A percentile compares a stretch with the other conserved stretches of the same genome.
Evolutionary conservation across 768 basidiomycete genomes (phyloP).

Genomic region (Lenzites betulinus): DNA sequence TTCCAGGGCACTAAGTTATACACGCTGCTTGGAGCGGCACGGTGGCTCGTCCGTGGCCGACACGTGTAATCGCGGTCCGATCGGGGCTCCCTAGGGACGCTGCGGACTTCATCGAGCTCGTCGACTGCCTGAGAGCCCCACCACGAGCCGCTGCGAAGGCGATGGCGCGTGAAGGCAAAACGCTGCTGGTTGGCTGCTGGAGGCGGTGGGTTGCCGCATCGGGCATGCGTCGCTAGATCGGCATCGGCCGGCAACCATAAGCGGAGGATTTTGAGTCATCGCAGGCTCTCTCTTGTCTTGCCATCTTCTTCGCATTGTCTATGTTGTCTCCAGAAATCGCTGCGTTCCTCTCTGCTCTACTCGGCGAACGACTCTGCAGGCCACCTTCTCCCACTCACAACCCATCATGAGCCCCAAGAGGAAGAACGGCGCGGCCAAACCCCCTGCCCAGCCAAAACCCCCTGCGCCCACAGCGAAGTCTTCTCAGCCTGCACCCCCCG

Average conservation of each 20-base stretch:
- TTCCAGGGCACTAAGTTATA: too few species aligned
- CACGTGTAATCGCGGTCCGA: too few species aligned
- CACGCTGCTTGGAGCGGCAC: too few species aligned
- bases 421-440: slow-evolving; percentile 15
- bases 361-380: slow-evolving; percentile 18
- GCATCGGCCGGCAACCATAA: slow-evolving; percentile 13
- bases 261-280: slow-evolving; percentile 20
- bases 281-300: slow-evolving; percentile 6
- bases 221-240: slow-evolving; percentile 10
- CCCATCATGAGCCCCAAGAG: slow-evolving; percentile 20
- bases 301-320: slow-evolving; percentile 16
- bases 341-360: slow-evolving; percentile 16
- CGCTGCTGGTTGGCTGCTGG: too few species aligned
- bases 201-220: not conserved
- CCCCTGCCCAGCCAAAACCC: slow-evolving; percentile 19
- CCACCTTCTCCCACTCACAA: not conserved
- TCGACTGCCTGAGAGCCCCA: too few species aligned
- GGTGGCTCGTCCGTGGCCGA: too few species aligned
- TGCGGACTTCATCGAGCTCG: too few species aligned
- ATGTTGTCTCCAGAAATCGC: slow-evolving; percentile 21
- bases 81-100: too few species aligned
- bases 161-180: not conserved
- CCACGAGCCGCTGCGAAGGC: too few species aligned
- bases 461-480: not conserved
- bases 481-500: slow-evolving; percentile 1